These are phyloP conservation scores for Rhododendron kiyosumense DNA, from an alignment of 148 eudicot genomes.

Conservation along the genomic window DNA sequence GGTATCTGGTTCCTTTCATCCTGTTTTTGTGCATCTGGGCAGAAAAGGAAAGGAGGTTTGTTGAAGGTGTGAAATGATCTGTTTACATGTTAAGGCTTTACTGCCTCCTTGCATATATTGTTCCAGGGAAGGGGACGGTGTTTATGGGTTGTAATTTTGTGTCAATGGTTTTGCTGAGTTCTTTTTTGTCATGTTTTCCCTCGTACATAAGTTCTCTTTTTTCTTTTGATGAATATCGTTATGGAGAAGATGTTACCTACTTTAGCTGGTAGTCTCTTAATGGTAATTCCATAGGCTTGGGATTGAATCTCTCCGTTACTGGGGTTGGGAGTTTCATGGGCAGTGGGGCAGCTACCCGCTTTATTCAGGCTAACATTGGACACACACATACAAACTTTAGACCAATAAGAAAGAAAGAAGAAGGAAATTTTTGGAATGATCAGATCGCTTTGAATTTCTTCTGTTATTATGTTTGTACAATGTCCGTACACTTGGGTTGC, in stretches of 20 bases:
- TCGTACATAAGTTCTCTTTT: background rate
- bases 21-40: background rate
- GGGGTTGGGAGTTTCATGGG: background rate
- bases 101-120: background rate
- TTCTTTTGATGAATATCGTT: background rate
- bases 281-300: background rate
- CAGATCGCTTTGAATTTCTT: background rate
- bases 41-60: background rate
- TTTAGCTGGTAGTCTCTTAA: background rate
- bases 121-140: background rate
- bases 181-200: background rate
- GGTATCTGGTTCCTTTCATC: background rate
- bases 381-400: background rate
- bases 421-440: background rate
- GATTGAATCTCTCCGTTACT: background rate
- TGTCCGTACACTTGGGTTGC: background rate
- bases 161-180: background rate
- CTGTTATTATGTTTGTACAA: background rate
- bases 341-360: background rate
- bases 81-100: background rate
- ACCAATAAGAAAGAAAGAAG: background rate
- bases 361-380: background rate
- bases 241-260: background rate
- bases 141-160: background rate
- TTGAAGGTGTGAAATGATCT: background rate